Base-by-base conservation (phyloP, 2,329 filamentous ascomycete genomes). In the Xylaria sp. region DNA sequence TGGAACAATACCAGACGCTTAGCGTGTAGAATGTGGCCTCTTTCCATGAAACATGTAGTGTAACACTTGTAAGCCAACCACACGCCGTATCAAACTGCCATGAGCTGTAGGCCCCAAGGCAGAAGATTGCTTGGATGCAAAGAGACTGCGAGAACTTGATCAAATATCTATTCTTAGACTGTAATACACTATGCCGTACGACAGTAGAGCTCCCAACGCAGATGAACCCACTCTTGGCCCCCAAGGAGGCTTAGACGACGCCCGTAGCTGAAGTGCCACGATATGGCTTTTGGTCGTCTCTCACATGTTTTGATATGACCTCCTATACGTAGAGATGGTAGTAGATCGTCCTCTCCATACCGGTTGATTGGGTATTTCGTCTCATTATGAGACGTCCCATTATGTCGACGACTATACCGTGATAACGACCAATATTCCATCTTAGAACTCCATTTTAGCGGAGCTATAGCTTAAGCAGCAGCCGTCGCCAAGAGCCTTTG, bases 121-220 rank as follows among this genome's bases (percentile, higher is more conserved):
- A 28, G 52, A 62, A 20, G 3, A 36, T 56, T 23, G 9, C 12
- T 66, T 13, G 25, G 33, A 55, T 52, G 15, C 10, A 10, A 54
- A 18, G 4, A 56, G 36, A 46, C 31, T 52, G 43, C 52, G 23
- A 49, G 58, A 31, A 48, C 10, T 62, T 54, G 1, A 48, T 57
- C 39, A 58, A 28, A 25, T 20, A 55, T 59, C 68, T 70, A 70
- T 70, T 65, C 43, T 68, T 70, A 70, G 65, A 62, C 33, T 41
- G 20, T 13, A 54, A 49, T 41, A 15, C 36, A 48, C 31, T 39
- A 57, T 48, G 55, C 33, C 18, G 62, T 55, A 9, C 66, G 7
- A 55, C 46, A 20, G 46, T 10, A 20, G 39, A 55, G 12, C 25
- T 61, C 43, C 23, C 10, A 13, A 20, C 41, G n/a, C 49, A 39